Evolutionary conservation across 2,329 filamentous ascomycete species (phyloP).

Genomic region (Teratosphaeria gauchensis): DNA sequence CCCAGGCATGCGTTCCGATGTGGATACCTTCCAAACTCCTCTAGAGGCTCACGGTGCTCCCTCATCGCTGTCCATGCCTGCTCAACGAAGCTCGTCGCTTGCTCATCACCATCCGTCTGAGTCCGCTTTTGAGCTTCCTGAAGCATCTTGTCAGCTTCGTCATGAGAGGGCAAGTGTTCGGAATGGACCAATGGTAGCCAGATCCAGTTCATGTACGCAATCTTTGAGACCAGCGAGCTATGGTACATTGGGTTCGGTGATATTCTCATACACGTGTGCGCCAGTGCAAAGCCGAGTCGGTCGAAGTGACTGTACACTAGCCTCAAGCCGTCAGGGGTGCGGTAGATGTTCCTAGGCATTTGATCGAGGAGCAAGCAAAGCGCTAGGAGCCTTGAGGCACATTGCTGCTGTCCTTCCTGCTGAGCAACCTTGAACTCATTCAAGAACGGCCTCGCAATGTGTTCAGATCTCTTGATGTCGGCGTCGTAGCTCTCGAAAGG

Average conservation of each 20-base stretch:
- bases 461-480: constrained; percentile 14
- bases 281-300: constrained; percentile 36
- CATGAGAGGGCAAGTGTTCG: constrained; percentile 41
- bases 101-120: constrained; percentile 20
- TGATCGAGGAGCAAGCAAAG: constrained; percentile 54
- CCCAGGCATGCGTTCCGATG: constrained; percentile 47
- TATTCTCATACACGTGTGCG: constrained; percentile 18
- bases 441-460: constrained; percentile 29
- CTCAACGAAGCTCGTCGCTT: constrained; percentile 21
- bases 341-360: constrained; percentile 52
- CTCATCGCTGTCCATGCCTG: constrained; percentile 30
- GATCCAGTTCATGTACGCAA: constrained; percentile 39
- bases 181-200: constrained; percentile 53
- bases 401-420: constrained; percentile 14
- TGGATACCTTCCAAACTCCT: constrained; percentile 49
- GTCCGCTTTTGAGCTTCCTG: constrained; percentile 27
- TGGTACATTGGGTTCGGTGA: constrained; percentile 4
- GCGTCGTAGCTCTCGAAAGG: constrained; percentile 13
- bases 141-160: constrained; percentile 27
- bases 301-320: constrained; percentile 49
- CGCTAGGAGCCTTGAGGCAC: constrained; percentile 34
- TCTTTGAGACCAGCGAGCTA: background rate
- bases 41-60: constrained; percentile 43
- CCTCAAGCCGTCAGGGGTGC: constrained; percentile 34
- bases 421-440: constrained; percentile 21